Evolutionary conservation across 1,284 basidiomycete genomes (phyloP), one percentile per base, ranked within the genome.

Genomic region (Tremellales sp.): DNA sequence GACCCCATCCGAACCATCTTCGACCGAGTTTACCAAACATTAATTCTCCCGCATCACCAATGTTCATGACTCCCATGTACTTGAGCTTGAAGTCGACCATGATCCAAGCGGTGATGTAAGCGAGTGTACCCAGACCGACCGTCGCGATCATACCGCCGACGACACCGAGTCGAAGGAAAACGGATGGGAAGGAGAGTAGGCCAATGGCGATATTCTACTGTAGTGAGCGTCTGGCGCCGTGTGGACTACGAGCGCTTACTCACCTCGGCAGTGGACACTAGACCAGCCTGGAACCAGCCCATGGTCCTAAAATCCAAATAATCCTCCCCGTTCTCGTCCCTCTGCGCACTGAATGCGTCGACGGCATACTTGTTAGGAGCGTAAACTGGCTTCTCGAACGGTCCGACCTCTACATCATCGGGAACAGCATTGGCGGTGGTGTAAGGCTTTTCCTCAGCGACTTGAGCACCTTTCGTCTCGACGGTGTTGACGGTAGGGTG

Each of bases 41-140:
- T 43, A 72, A 54, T 44, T 54, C 60, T 35, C 67, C 68, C 21
- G 65, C 69, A 47, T 72, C 68, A 48, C 61, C 67, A 31, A 59
- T 66, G 58, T 72, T 63, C 63, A 69, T 63, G 39, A 64, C 62
- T 57, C 68, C 68, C 60, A 64, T 64, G 54, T 69, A 64, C 21
- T 54, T 53, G 43, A 64, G 43, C 54, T 72, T 72, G 62, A 72
- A 72, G 52, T 70, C 65, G 45, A 68, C 61, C 58, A 67, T 62
- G 54, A 65, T 68, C 57, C 61, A 66, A 24, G 58, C 62, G 7
- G 63, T 67, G 43, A 68, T 46, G 54, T 64, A 70, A 13, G 66
- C 62, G 15, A 70, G 51, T 19, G 54, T 40, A 43, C 61, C 68
- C 31, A 70, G 49, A 27, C 44, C 54, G 40, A 68, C 21, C 5